Evolutionary conservation across 345 rosid genomes (phyloP), one percentile per base, ranked within the genome.

Genomic region (Eucalyptus paniculata): DNA sequence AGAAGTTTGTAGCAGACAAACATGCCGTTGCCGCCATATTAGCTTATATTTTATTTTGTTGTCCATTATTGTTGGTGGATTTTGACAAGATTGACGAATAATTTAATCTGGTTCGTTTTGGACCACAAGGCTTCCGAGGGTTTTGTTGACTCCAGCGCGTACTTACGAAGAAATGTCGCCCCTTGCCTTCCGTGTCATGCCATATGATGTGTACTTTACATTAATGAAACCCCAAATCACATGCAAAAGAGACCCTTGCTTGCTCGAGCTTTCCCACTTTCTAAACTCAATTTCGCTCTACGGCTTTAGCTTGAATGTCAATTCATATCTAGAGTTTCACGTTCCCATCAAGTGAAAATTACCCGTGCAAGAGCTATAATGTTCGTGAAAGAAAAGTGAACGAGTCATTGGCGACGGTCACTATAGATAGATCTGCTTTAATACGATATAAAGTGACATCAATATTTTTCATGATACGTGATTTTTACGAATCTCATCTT

Each of bases 381-480:
- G 62, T 56, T 9, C 12, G 12, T 4, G 28, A 9, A 23, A 56
- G 11, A 53, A 53, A 56, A 56, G 28, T 56, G 13, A 56, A 23
- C 0, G 62, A 56, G 12, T 21, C 11, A 56, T 56, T 12, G 30
- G 1, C 6, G 60, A 56, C 12, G 6, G 2, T 56, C 12, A 2
- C 1, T 56, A 5, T 23, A 9, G 4, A 56, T 0, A 56, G 12
- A 24, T 56, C 2, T 24, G 3, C n/a, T 6, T 56, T 0, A 9
- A 56, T 9, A 54, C 9, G 26, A 54, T 54, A 54, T 8, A 54
- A 21, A 54, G 2, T 0, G 4, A 8, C 8, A 17, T 51, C 9
- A 3, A 51, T 18, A 18, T 51, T 51, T 51, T 9, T 56, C 62
- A 24, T 26, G 62, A 23, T 10, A 26, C 7, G 65, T 26, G 65